Base-by-base conservation (phyloP, 1,139 yeast genomes). In the Diutina catenulata region DNA sequence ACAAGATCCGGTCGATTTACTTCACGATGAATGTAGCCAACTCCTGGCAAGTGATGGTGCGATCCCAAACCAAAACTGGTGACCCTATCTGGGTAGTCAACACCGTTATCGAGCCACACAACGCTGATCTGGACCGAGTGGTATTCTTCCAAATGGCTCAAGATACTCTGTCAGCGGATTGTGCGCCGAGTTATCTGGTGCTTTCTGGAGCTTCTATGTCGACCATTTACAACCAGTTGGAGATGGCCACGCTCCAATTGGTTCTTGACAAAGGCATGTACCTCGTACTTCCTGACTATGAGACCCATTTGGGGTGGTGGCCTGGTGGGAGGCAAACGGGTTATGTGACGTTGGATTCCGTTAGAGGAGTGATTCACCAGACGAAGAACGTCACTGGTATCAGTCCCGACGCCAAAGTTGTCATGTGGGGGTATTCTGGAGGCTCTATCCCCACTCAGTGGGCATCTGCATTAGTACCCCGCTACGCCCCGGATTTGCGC, bases 391-490 rank as follows among this genome's bases (percentile, higher is more conserved):
- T 48, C n/a, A 55, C 65, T 7, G 55, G 56, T 2, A 35, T 56
- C n/a, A 38, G 46, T 5, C 11, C 46, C 1, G 45, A 50, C 31
- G 59, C 64, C 6, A 45, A 52, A 36, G 47, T 54, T 4, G 53
- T 49, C 2, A 37, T 61, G 40, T 59, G 60, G 57, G 68, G 68
- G 0, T 62, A 60, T 42, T 57, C 64, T 5, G 66, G 66, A 6
- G 66, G 66, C 2, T 47, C 62, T 2, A 45, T 58, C 19, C 60
- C 66, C 3, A 45, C 59, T 4, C 56, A 56, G 2, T 63, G 68
- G 68, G 67, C 65, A 5, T 55, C 64, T 2, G 50, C 57, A 11
- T 42, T 61, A 27, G 57, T 55, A 20, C 58, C 58, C 4, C 31
- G 38, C 2, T 61, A 60, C 41, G 63, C 66, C 4, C 57, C 60